Base-by-base conservation (phyloP, 108 stramenopile genomes). In the Epipyxis sp. region DNA sequence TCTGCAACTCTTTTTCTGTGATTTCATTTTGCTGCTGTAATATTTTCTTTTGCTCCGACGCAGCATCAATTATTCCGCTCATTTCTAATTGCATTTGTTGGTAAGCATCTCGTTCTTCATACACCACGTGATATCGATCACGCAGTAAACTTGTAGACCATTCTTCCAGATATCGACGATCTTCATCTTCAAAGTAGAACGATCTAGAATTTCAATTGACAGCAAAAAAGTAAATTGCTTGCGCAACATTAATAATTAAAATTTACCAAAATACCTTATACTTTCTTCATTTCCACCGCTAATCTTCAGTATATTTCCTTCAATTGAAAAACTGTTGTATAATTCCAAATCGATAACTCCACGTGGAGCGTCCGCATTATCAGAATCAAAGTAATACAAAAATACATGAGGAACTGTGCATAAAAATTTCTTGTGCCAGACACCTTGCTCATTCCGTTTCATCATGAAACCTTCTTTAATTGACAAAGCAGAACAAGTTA, bases 271-370 rank as follows among this genome's bases (percentile, higher is more conserved):
- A n/a, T n/a, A n/a, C n/a, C n/a, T n/a, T n/a, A n/a, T n/a, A 25
- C 20, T 57, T 16, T 57, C 20, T 57, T 57, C 54, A 25, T 57
- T 25, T 16, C 20, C 54, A 16, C 59, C 62, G 0, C 35, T 32
- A 30, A 77, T 29, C 39, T 25, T 45, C 59, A 77, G 30, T 37
- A 78, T 39, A 39, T 78, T 40, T 43, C 42, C 13, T 10, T 25
- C 29, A 1, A 10, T 25, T 2, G 3, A 40, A 0, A 0, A 1
- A 32, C 40, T 50, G 69, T 69, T 91, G 86, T 95, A 97, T 76
- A 92, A 92, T 76, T 97, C 96, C 72, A 97, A 80, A 86, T 97
- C 96, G 80, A 97, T 95, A 69, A 97, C 94, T 1, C 96, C 96
- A 39, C 84, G 81, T 46, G 84, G 81, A 3, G 69, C 42, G 41